Percentiles rank a stretch among this genome's conserved stretches.
phyloP scores from a whole-genome alignment of 345 rosid genomes.

The Salix koriyanagi region DNA sequence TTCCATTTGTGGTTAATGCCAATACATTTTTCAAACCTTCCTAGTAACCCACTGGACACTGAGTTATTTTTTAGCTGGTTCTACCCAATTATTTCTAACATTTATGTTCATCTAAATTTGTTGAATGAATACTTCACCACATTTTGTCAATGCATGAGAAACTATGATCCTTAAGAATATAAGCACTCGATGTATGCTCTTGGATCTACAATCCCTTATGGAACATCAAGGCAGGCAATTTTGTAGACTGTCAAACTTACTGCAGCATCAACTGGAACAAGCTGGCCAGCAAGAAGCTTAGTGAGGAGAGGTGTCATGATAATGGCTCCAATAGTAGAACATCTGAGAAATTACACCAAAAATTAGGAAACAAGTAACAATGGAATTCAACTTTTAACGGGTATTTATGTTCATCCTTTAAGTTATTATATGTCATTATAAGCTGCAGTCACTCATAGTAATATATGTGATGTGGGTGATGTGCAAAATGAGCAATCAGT shows the following conservation, averaged over 20 bases:
- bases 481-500: background rate
- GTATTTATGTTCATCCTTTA: no score
- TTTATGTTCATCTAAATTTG: background rate
- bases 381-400: background rate
- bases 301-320: slow-evolving; percentile 98
- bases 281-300: slow-evolving; percentile 98
- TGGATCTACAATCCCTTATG: background rate
- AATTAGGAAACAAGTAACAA: slow-evolving; percentile 2
- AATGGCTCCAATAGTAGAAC: slow-evolving; percentile 96
- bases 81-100: background rate
- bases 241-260: slow-evolving; percentile 41
- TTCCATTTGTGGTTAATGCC: background rate
- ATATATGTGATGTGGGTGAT: background rate
- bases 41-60: background rate
- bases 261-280: slow-evolving; percentile 95
- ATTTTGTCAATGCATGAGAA: background rate
- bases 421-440: background rate
- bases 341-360: slow-evolving; percentile 39
- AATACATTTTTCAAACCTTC: background rate
- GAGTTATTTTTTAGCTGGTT: background rate
- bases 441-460: background rate
- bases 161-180: background rate
- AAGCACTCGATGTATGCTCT: background rate
- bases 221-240: background rate
- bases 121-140: background rate